Evolutionary conservation across 306 rosid species (phyloP).

Genomic region (Lotus japonicus): DNA sequence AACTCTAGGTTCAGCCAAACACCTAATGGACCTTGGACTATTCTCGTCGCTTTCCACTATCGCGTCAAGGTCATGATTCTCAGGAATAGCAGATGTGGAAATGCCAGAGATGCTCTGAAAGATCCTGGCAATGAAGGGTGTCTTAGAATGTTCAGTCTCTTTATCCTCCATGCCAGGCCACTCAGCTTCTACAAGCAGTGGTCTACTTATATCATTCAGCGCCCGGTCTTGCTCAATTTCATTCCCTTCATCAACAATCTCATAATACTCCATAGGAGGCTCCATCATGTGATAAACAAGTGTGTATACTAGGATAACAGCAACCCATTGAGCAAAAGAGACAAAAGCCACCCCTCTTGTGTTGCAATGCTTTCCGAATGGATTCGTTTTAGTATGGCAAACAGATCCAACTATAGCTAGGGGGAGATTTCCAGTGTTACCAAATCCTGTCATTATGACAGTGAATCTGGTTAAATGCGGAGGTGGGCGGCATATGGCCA

Average conservation of each 20-base stretch:
- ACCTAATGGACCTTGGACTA: conserved; percentile 66
- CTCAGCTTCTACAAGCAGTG: conserved; percentile 89
- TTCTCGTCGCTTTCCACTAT: conserved; percentile 27
- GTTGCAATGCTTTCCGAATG: conserved; percentile 69
- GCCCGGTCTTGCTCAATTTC: conserved; percentile 34
- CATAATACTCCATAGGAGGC: conserved; percentile 73
- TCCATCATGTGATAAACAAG: conserved; percentile 97
- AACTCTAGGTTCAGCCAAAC: conserved; percentile 82
- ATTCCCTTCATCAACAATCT: conserved; percentile 56
- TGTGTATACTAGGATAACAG: conserved; percentile 82
- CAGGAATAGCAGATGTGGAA: conserved; percentile 44
- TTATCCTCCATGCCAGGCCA: conserved; percentile 97
- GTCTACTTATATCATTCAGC: conserved; percentile 51
- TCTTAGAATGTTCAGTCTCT: conserved; percentile 79
- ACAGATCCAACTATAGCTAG: conserved; percentile 77
- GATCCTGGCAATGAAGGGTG: conserved; percentile 63
- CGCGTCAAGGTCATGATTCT: conserved; percentile 46
- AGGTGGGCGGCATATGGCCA: conserved; percentile 69
- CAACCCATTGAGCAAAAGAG: conserved; percentile 81
- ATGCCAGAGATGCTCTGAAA: conserved; percentile 48
- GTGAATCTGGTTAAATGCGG: conserved; percentile 58
- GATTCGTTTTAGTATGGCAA: conserved; percentile 58
- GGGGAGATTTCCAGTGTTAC: conserved; percentile 88
- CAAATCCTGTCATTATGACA: conserved; percentile 78
- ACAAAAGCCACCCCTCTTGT: conserved; percentile 84